Conservation (phyloP, 805 yeast species). For the Wickerhamiella qilinensis region DNA sequence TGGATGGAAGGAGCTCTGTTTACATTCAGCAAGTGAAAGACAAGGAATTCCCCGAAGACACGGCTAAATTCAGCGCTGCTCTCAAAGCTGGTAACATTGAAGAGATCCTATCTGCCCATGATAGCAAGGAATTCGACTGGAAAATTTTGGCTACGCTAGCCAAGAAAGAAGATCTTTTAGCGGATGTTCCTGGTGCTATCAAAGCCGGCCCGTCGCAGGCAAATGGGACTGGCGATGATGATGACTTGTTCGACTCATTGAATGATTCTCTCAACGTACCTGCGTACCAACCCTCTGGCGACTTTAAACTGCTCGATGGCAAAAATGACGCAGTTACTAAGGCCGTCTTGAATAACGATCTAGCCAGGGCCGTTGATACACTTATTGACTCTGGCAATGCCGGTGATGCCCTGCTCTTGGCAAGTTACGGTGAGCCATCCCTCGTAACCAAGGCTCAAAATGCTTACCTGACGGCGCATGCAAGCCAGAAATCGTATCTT, state of each 20-base stretch:
- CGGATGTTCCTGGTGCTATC: slow-evolving; percentile 12
- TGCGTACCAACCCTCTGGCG: slow-evolving; percentile 18
- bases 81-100: slow-evolving; percentile 5
- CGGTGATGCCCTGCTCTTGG: slow-evolving; percentile 68
- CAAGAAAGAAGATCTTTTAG: slow-evolving; percentile 6
- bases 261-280: slow-evolving; percentile 16
- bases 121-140: slow-evolving; percentile 28
- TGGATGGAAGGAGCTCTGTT: slow-evolving; percentile 26
- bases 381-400: slow-evolving; percentile 49
- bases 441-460: slow-evolving; percentile 53
- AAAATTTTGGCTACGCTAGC: slow-evolving; percentile 17
- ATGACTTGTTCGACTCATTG: slow-evolving; percentile 18
- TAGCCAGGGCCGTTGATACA: slow-evolving; percentile 47
- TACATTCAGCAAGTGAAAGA: slow-evolving; percentile 30
- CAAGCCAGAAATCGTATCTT: slow-evolving; percentile 38
- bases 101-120: slow-evolving; percentile 10
- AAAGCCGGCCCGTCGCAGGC: no score
- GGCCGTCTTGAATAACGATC: slow-evolving; percentile 44
- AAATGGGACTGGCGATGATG: slow-evolving; percentile 23
- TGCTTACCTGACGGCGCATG: slow-evolving; percentile 50
- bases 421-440: slow-evolving; percentile 29
- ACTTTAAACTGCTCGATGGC: slow-evolving; percentile 19
- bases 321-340: slow-evolving; percentile 24
- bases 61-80: slow-evolving; percentile 16
- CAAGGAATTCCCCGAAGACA: slow-evolving; percentile 20